A percentile compares a stretch with the other conserved stretches of the same genome.
phyloP scores from a whole-genome alignment of 768 basidiomycete species.

The Trametes cubensis region DNA sequence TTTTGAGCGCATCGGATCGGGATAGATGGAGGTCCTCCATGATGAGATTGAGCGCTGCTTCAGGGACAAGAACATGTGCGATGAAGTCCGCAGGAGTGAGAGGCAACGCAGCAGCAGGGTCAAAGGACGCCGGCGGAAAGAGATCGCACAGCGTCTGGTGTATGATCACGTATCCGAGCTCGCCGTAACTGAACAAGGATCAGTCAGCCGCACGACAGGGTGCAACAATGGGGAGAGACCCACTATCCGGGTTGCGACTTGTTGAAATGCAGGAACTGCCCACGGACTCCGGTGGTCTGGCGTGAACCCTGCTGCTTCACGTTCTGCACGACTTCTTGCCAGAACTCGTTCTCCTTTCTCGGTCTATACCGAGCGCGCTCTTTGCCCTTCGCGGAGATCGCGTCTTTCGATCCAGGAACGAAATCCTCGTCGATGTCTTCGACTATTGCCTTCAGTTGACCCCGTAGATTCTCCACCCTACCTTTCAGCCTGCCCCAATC shows the following conservation, averaged over 20 bases:
- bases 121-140: constrained; percentile 65
- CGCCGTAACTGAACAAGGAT: constrained; percentile 68
- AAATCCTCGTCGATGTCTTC: constrained; percentile 44
- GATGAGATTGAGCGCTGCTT: constrained; percentile 81
- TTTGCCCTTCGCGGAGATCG: constrained; percentile 26
- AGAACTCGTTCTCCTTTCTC: constrained; percentile 59
- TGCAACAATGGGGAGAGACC: constrained; percentile 36
- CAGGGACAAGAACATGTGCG: constrained; percentile 86
- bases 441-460: constrained; percentile 52
- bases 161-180: constrained; percentile 80
- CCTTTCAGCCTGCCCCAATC: constrained; percentile 58
- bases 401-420: constrained; percentile 18
- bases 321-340: constrained; percentile 65
- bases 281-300: constrained; percentile 65
- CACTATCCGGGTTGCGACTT: constrained; percentile 90
- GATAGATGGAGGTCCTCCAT: constrained; percentile 65
- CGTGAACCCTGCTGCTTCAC: constrained; percentile 67
- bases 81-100: constrained; percentile 78
- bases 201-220: neutral
- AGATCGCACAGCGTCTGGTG: constrained; percentile 74
- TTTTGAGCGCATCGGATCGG: constrained; percentile 53
- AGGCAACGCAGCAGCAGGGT: constrained; percentile 57
- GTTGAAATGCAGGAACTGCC: constrained; percentile 79
- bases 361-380: constrained; percentile 26
- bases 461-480: constrained; percentile 56